Conservation (phyloP, 805 yeast genomes). For the Saccharomycopsis sp. region DNA sequence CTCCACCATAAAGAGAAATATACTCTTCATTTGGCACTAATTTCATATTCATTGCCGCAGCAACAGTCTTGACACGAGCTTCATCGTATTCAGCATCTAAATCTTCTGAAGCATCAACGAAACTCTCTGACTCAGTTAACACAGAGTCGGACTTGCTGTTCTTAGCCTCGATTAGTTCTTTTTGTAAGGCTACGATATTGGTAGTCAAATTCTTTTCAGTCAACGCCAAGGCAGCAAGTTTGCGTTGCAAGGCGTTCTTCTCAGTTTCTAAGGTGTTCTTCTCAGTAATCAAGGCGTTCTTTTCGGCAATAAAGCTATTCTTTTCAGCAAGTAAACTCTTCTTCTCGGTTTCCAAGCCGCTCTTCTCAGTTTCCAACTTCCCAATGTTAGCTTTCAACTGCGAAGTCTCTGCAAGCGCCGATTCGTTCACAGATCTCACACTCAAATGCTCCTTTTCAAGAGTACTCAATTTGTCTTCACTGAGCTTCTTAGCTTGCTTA, state of each 20-base stretch:
- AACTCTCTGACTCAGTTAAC: neutral
- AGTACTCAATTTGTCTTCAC: neutral
- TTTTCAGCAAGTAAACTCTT: neutral
- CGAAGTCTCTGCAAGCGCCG: neutral
- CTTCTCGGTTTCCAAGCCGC: neutral
- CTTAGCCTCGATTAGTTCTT: neutral
- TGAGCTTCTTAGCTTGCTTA: neutral
- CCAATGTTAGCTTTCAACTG: neutral
- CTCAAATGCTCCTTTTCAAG: neutral
- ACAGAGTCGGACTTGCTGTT: neutral
- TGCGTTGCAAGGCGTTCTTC: neutral
- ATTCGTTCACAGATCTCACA: neutral
- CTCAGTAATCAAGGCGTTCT: neutral
- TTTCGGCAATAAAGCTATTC: neutral
- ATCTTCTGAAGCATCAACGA: slow-evolving; percentile 19
- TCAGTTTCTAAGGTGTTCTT: neutral
- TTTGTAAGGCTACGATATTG: neutral
- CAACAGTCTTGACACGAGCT: slow-evolving; percentile 18
- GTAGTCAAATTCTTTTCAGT: neutral
- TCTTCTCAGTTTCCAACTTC: neutral
- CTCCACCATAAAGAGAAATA: neutral
- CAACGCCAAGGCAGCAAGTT: neutral
- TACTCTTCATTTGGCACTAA: slow-evolving; percentile 42
- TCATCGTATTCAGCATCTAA: slow-evolving; percentile 13
- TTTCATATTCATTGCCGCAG: slow-evolving; percentile 38